These are phyloP conservation scores for Anethum foeniculum DNA, from an alignment of 140 eudicot genomes.

Conservation along the genomic window DNA sequence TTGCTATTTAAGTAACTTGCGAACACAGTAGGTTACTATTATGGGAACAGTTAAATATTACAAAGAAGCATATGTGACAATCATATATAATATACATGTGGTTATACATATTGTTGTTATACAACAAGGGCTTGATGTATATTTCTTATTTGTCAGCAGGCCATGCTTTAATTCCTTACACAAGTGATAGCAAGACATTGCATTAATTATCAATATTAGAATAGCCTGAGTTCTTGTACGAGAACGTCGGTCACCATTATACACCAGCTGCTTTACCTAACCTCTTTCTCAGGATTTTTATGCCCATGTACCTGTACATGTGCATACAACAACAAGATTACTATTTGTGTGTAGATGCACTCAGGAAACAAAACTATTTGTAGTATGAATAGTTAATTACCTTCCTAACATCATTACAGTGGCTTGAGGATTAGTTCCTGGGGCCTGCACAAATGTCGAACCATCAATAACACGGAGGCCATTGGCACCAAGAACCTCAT, in stretches of 20 bases:
- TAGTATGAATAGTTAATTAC: background rate
- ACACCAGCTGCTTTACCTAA: background rate
- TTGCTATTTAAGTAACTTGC: background rate
- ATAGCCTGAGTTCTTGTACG: background rate
- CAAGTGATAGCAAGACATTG: background rate
- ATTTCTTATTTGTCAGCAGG: background rate
- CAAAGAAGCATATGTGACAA: background rate
- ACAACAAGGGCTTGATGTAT: background rate
- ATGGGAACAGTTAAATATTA: background rate
- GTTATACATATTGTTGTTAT: background rate
- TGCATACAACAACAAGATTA: background rate
- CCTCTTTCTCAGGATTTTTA: background rate
- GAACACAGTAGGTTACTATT: background rate
- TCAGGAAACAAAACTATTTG: background rate
- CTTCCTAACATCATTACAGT: background rate
- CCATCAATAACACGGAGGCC: background rate
- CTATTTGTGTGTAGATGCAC: background rate
- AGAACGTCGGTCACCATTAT: background rate
- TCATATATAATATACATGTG: background rate
- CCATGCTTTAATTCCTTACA: background rate
- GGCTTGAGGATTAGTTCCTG: conserved; percentile 3
- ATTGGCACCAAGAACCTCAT: background rate
- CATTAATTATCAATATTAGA: background rate
- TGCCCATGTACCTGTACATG: background rate
- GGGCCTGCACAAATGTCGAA: background rate